A percentile compares a stretch with the other conserved stretches of the same genome.
These are phyloP conservation scores for Fabrea salina DNA, from an alignment of 169 alveolate genomes.

Conservation along the genomic window DNA sequence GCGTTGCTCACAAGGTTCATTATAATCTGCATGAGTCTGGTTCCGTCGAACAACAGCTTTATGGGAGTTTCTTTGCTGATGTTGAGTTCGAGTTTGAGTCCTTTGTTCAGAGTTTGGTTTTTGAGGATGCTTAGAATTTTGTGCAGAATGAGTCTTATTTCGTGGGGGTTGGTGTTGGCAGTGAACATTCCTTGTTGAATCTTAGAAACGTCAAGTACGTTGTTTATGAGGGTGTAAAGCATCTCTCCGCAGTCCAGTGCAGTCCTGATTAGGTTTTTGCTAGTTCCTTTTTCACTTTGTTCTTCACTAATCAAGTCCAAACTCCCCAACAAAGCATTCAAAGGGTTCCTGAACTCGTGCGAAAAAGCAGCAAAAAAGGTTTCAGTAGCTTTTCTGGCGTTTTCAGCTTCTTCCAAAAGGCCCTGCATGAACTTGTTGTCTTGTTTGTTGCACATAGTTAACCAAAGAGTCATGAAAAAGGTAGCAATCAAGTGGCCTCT, in stretches of 20 bases:
- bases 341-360: conserved; percentile 19
- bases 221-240: conserved; percentile 36
- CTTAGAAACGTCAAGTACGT: conserved; percentile 50
- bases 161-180: background rate
- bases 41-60: conserved; percentile 31
- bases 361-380: conserved; percentile 8
- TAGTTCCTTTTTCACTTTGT: background rate
- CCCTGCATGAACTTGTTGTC: background rate
- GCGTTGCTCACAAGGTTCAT: conserved; percentile 43
- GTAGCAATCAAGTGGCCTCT: background rate
- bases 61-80: conserved; percentile 36
- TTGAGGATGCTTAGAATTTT: conserved; percentile 29
- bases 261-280: conserved; percentile 10
- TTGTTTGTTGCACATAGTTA: background rate
- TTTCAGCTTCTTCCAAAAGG: background rate
- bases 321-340: background rate
- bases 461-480: background rate
- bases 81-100: conserved; percentile 1
- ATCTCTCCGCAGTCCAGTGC: conserved; percentile 50
- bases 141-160: conserved; percentile 22
- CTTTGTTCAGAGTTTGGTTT: conserved; percentile 31
- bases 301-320: background rate
- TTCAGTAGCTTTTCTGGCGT: background rate
- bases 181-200: conserved; percentile 34
- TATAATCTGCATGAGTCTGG: conserved; percentile 31